Conservation (phyloP, 257 asterid genomes). For the Ilex asprella region DNA sequence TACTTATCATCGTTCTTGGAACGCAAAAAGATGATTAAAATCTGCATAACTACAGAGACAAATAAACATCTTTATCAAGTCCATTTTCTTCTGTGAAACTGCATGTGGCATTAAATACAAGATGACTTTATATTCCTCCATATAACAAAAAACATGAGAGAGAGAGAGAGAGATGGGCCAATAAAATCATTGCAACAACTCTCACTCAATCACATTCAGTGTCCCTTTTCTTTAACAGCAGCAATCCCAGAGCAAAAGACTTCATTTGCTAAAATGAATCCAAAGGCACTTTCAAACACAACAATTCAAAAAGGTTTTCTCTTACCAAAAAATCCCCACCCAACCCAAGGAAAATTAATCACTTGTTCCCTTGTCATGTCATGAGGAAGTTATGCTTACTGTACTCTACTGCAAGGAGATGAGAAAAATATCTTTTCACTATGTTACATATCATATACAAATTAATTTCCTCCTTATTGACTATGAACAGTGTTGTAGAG, state of each 20-base stretch:
- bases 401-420: background rate
- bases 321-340: background rate
- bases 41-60: no score
- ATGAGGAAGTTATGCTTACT: background rate
- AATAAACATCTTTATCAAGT: no score
- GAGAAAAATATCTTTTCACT: no score
- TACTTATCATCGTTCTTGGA: no score
- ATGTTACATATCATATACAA: no score
- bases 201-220: background rate
- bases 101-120: background rate
- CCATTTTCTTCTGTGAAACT: background rate
- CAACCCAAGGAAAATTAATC: background rate
- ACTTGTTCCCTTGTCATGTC: background rate
- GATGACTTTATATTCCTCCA: background rate
- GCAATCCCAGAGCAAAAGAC: slow-evolving; percentile 10
- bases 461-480: no score
- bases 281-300: background rate
- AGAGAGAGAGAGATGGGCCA: no score
- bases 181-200: background rate
- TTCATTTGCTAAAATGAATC: background rate
- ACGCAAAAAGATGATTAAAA: no score
- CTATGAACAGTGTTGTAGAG: no score
- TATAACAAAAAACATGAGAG: background rate
- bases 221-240: slow-evolving; percentile 2
- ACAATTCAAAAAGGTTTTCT: slow-evolving; percentile 3